Percentiles rank a stretch among this genome's conserved stretches.
Evolutionary conservation across 176 grass and related monocot species (phyloP).

Genomic region (Secale cereale): DNA sequence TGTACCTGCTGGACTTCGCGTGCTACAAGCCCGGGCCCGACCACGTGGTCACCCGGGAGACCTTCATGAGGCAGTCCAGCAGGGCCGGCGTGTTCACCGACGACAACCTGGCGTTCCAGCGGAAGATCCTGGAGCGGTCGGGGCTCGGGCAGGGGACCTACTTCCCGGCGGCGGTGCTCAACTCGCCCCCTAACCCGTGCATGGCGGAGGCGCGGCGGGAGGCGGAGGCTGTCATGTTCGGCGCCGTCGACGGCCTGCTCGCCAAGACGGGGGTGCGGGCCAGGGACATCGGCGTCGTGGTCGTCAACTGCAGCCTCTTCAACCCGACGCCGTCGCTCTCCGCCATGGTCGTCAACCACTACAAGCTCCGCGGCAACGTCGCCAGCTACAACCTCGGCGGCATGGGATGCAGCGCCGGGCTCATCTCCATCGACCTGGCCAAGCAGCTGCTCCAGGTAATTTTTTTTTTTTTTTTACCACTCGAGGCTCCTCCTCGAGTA

Average conservation of each 20-base stretch:
- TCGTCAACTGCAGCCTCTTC: conserved; percentile 95
- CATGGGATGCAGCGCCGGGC: conserved; percentile 88
- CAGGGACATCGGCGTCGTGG: conserved; percentile 66
- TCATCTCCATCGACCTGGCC: conserved; percentile 96
- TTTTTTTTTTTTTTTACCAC: no score
- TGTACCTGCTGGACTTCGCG: conserved; percentile 36
- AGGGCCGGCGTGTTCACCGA: conserved; percentile 42
- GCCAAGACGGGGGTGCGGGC: conserved; percentile 56
- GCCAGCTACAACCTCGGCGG: conserved; percentile 82
- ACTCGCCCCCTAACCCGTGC: conserved; percentile 71
- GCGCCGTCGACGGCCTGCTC: conserved; percentile 66
- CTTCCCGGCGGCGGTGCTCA: conserved; percentile 64
- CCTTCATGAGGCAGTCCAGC: conserved; percentile 57
- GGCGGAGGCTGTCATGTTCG: conserved; percentile 90
- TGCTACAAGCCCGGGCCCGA: conserved; percentile 18
- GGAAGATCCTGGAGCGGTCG: conserved; percentile 67
- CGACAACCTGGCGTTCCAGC: conserved; percentile 79
- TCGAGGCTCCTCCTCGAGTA: no score
- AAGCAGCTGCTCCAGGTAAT: conserved; percentile 82
- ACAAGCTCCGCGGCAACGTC: conserved; percentile 75
- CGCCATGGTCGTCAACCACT: conserved; percentile 90
- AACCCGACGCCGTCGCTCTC: conserved; percentile 88
- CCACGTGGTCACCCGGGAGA: conserved; percentile 50
- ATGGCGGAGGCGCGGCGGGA: conserved; percentile 90
- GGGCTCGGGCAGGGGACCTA: conserved; percentile 65